Conservation (phyloP, 495 filamentous ascomycete genomes). For the Penicillium steckii region DNA sequence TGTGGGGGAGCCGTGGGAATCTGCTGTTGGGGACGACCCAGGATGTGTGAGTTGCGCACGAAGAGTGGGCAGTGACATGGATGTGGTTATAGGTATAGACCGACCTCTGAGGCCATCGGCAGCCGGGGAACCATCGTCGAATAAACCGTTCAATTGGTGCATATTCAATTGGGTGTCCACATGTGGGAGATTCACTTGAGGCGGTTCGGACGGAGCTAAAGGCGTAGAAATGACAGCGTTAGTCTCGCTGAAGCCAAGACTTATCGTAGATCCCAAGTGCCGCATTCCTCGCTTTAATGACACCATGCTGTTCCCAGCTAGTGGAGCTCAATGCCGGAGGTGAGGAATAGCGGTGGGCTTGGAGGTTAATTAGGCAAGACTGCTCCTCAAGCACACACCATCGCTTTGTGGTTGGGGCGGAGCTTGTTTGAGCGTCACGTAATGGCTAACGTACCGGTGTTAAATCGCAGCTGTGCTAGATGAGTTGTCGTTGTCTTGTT, state of each 20-base stretch:
- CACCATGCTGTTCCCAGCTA: background rate
- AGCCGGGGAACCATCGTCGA: constrained; percentile 25
- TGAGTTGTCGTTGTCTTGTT: constrained; percentile 26
- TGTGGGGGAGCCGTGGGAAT: constrained; percentile 18
- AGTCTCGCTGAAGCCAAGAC: background rate
- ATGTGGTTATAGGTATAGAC: background rate
- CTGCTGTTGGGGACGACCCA: constrained; percentile 10
- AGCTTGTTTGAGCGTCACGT: background rate
- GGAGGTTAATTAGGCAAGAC: background rate
- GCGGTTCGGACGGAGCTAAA: constrained; percentile 21
- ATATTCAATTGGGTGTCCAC: constrained; percentile 48
- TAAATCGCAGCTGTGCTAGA: constrained; percentile 28
- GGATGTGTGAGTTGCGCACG: background rate
- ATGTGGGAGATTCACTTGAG: constrained; percentile 42
- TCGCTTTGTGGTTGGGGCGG: background rate
- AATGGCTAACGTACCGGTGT: constrained; percentile 12
- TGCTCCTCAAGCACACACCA: background rate
- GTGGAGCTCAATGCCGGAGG: background rate
- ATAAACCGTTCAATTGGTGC: constrained; percentile 42
- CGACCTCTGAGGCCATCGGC: constrained; percentile 17
- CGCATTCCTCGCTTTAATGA: background rate
- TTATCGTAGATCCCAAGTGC: background rate
- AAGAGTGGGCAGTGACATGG: background rate
- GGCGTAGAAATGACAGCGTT: background rate
- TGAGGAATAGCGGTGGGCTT: background rate